A percentile compares a stretch with the other conserved stretches of the same genome.
Evolutionary conservation across 2,329 filamentous ascomycete species (phyloP).

Genomic region (Gaeumannomyces tritici): DNA sequence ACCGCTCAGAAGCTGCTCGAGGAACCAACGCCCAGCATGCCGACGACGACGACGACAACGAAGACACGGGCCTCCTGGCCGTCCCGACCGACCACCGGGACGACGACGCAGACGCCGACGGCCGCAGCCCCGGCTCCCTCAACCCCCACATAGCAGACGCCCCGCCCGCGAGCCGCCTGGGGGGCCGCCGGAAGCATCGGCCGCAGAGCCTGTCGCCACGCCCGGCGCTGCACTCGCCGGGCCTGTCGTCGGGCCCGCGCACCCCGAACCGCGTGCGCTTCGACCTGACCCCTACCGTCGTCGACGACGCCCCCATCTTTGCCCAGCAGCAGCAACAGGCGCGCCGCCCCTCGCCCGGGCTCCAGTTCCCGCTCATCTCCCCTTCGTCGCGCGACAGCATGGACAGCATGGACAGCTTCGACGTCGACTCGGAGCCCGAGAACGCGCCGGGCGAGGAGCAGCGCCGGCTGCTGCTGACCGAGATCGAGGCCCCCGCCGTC

Average conservation of each 20-base stretch:
- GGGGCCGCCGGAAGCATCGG: neutral
- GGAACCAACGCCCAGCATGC: constrained; percentile 1
- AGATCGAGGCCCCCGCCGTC: constrained; percentile 72
- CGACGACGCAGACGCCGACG: neutral
- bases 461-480: constrained; percentile 58
- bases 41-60: neutral
- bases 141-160: neutral
- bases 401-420: constrained; percentile 18
- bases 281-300: constrained; percentile 42
- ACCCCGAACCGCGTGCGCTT: constrained; percentile 70
- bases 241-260: constrained; percentile 27
- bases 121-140: neutral
- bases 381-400: constrained; percentile 5
- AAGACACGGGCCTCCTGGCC: constrained; percentile 2
- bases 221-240: constrained; percentile 1
- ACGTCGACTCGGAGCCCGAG: constrained; percentile 18
- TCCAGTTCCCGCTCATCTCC: neutral
- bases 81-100: neutral
- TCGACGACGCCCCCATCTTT: constrained; percentile 7
- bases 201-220: neutral
- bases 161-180: neutral
- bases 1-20: neutral
- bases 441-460: constrained; percentile 22
- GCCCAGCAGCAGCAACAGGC: neutral
- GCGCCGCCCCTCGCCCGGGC: neutral